These are phyloP conservation scores for Murraya koenigii DNA, from an alignment of 345 rosid genomes.

Conservation along the genomic window DNA sequence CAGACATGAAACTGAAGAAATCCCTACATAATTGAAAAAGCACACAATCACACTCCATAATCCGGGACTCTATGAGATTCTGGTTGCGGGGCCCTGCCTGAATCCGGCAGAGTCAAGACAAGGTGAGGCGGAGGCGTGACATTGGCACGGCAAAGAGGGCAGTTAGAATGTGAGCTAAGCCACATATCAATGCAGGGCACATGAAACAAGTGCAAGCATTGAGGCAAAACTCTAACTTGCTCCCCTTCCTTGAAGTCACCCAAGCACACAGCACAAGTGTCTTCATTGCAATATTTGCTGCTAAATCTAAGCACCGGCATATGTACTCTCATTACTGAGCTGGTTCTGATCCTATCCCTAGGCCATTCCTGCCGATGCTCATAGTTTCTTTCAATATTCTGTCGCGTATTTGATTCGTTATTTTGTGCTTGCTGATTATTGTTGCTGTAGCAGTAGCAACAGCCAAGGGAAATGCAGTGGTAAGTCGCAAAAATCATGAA, in stretches of 20 bases:
- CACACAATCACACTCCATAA: not conserved
- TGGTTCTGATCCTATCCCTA: not conserved
- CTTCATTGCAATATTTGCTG: constrained; percentile 33
- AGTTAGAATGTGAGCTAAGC: constrained; percentile 44
- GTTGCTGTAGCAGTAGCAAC: not conserved
- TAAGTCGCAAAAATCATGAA: constrained; percentile 34
- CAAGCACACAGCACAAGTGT: constrained; percentile 49
- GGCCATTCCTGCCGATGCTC: not conserved
- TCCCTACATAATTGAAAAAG: not conserved
- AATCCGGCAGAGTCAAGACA: constrained; percentile 19
- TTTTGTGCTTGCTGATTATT: not conserved
- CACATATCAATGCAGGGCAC: constrained; percentile 49
- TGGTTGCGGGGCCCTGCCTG: not conserved
- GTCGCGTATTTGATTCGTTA: not conserved
- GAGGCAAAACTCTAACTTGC: constrained; percentile 38
- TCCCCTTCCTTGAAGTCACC: constrained; percentile 42
- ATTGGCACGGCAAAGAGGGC: constrained; percentile 49
- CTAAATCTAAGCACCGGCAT: constrained; percentile 19
- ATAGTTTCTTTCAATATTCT: not conserved
- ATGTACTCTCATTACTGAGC: not conserved
- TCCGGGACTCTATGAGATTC: not conserved
- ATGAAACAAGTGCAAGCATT: constrained; percentile 49
- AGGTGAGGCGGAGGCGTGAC: not conserved
- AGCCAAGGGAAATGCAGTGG: constrained; percentile 25
- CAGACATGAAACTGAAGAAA: not conserved